Evolutionary conservation across 768 basidiomycete genomes (phyloP).

Genomic region (Termitomyces sp.): DNA sequence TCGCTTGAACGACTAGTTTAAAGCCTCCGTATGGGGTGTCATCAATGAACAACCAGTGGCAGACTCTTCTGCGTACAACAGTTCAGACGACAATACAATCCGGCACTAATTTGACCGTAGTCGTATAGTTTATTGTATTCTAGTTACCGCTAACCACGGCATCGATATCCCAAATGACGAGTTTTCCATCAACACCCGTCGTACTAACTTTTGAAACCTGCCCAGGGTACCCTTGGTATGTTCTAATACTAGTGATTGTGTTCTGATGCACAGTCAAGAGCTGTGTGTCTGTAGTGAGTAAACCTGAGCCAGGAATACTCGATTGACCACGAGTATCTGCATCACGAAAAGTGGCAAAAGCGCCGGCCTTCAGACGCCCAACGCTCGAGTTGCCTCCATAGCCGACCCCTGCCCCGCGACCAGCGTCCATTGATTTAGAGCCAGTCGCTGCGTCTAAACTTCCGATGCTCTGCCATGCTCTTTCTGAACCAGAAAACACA

Average conservation of each 20-base stretch:
- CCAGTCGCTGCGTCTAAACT: constrained; percentile 80
- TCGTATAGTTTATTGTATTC: not conserved
- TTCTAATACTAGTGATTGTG: constrained; percentile 88
- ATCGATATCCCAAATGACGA: constrained; percentile 87
- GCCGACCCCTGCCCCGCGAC: constrained; percentile 32
- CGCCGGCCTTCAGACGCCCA: constrained; percentile 85
- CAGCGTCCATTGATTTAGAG: constrained; percentile 34
- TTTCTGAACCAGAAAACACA: constrained; percentile 69
- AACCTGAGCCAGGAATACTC: constrained; percentile 19
- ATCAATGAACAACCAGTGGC: constrained; percentile 69
- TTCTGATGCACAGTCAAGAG: constrained; percentile 94
- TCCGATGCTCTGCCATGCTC: constrained; percentile 75
- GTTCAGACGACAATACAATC: constrained; percentile 22
- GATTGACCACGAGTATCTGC: constrained; percentile 78
- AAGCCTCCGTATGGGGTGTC: constrained; percentile 93
- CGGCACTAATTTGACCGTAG: constrained; percentile 9
- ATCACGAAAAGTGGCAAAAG: constrained; percentile 90
- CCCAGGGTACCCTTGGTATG: constrained; percentile 59
- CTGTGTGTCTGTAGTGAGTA: constrained; percentile 55
- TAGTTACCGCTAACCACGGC: constrained; percentile 35
- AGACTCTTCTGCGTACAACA: constrained; percentile 17
- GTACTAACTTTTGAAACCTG: constrained; percentile 78
- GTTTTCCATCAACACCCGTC: constrained; percentile 86
- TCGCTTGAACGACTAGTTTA: constrained; percentile 54
- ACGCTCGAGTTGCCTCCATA: constrained; percentile 40